A percentile compares a stretch with the other conserved stretches of the same genome.
Conservation (phyloP, 129 eudicot species). For the Pulicaria dysenterica region DNA sequence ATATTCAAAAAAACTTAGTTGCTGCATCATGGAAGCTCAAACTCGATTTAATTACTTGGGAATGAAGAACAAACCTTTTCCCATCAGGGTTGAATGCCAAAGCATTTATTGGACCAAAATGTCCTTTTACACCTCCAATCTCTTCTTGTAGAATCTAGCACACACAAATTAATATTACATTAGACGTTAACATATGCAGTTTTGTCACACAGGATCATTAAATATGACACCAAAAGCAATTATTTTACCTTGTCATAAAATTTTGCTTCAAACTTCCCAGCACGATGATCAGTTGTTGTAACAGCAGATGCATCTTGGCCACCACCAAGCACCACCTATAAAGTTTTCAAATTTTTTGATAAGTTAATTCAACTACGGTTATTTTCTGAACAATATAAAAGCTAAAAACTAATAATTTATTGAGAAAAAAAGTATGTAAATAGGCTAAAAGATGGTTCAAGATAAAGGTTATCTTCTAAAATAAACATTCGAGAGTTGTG, state of each 20-base stretch:
- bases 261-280: slow-evolving; percentile 98
- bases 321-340: slow-evolving; percentile 96
- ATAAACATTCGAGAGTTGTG: too few relatives aligned
- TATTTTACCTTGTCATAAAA: slow-evolving; percentile 82
- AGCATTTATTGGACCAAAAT: slow-evolving; percentile 95
- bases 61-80: slow-evolving; percentile 54
- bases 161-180: background rate
- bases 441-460: too few relatives aligned
- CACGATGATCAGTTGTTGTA: slow-evolving; percentile 96
- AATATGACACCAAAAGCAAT: background rate
- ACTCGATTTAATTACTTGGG: background rate
- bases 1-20: background rate
- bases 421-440: too few relatives aligned
- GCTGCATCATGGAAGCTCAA: background rate
- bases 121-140: slow-evolving; percentile 93
- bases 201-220: background rate
- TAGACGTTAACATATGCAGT: background rate
- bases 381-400: too few relatives aligned
- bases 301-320: slow-evolving; percentile 97
- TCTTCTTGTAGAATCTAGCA: slow-evolving; percentile 75
- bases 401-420: too few relatives aligned
- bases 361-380: too few relatives aligned
- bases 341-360: slow-evolving; percentile 17
- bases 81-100: slow-evolving; percentile 98
- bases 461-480: too few relatives aligned